Evolutionary conservation across 352 stramenopile genomes (phyloP).

Genomic region (Elongisporangium prolatum): DNA sequence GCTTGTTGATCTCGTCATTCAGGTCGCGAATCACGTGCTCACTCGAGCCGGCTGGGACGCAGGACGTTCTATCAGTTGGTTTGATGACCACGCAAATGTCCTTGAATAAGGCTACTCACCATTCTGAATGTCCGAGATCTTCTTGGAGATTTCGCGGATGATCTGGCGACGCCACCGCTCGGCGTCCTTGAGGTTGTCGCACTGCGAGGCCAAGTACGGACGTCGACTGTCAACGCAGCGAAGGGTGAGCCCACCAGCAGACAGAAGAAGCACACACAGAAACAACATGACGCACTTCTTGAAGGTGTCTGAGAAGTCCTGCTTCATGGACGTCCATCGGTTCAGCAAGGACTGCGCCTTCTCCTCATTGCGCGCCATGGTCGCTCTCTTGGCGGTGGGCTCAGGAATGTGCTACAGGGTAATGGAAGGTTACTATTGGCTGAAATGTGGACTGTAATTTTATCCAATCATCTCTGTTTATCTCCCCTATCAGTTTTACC

Average conservation of each 20-base stretch:
- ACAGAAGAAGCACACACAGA: slow-evolving; percentile 1
- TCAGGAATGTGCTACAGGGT: neutral
- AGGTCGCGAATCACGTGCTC: slow-evolving; percentile 96
- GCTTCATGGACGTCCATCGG: slow-evolving; percentile 97
- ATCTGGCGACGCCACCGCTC: slow-evolving; percentile 93
- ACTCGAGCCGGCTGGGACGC: slow-evolving; percentile 71
- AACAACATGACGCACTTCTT: slow-evolving; percentile 45
- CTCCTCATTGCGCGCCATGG: slow-evolving; percentile 98
- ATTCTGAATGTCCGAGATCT: slow-evolving; percentile 97
- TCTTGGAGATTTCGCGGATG: slow-evolving; percentile 93
- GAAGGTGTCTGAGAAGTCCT: slow-evolving; percentile 86
- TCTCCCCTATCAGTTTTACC: neutral
- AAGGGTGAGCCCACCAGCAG: neutral
- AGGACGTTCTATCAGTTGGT: neutral
- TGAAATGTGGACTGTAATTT: neutral
- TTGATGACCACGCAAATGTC: neutral
- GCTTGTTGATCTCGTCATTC: slow-evolving; percentile 99
- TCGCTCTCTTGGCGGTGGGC: slow-evolving; percentile 5
- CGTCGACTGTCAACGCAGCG: slow-evolving; percentile 41
- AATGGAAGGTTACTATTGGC: neutral
- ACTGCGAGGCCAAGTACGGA: slow-evolving; percentile 93
- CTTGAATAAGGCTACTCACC: slow-evolving; percentile 21
- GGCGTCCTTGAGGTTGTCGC: slow-evolving; percentile 90
- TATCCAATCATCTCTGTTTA: neutral
- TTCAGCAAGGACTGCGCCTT: slow-evolving; percentile 98